Conservation (phyloP, 179 eudicot genomes). For the Silene noctiflora region DNA sequence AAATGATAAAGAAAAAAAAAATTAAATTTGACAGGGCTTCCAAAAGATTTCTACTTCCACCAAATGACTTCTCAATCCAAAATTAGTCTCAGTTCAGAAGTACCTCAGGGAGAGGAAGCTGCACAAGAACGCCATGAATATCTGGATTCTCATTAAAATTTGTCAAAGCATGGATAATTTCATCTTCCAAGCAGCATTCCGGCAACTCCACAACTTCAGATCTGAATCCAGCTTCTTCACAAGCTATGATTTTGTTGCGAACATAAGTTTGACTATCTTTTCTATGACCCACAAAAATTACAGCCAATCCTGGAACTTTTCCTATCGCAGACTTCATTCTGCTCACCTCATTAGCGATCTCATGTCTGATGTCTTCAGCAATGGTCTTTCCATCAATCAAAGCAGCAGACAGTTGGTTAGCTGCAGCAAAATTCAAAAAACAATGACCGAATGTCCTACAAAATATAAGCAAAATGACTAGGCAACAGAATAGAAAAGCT, state of each 20-base stretch:
- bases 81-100: constrained; percentile 12
- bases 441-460: neutral
- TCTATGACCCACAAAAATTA: constrained; percentile 69
- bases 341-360: constrained; percentile 59
- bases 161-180: constrained; percentile 50
- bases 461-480: constrained; percentile 5
- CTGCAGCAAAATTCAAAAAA: constrained; percentile 35
- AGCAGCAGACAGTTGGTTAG: constrained; percentile 38
- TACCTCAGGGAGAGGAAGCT: constrained; percentile 90
- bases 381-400: constrained; percentile 76
- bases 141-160: constrained; percentile 54
- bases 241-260: constrained; percentile 67
- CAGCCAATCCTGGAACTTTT: constrained; percentile 78
- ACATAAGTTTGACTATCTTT: constrained; percentile 69
- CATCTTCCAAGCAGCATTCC: constrained; percentile 54
- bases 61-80: constrained; percentile 6
- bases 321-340: constrained; percentile 60
- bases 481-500: neutral
- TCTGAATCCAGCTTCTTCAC: constrained; percentile 72
- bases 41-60: neutral
- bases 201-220: constrained; percentile 46
- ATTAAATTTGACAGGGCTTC: neutral
- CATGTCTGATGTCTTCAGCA: constrained; percentile 57
- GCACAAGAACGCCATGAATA: constrained; percentile 79
- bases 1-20: neutral